Conservation (phyloP, 805 yeast genomes). For the Nakazawaea pomicola region DNA sequence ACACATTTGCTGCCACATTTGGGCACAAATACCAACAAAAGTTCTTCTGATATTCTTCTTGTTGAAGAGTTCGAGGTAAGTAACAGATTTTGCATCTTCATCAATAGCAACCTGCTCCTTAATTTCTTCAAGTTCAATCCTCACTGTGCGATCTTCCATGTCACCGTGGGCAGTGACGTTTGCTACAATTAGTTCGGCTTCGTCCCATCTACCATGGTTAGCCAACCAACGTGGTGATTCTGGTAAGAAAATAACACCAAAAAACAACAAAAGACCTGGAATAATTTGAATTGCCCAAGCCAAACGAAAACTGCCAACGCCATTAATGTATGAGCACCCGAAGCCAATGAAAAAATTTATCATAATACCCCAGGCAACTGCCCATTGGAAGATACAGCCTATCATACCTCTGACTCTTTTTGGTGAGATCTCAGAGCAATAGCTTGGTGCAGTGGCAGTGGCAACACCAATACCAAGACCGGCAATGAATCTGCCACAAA, state of each 20-base stretch:
- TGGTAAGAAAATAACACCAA: constrained; percentile 38
- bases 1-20: constrained; percentile 58
- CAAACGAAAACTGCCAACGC: constrained; percentile 31
- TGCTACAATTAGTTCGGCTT: constrained; percentile 37
- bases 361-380: constrained; percentile 59
- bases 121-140: constrained; percentile 53
- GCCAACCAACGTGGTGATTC: constrained; percentile 50
- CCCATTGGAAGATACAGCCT: constrained; percentile 58
- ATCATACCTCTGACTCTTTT: constrained; percentile 54
- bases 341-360: constrained; percentile 49
- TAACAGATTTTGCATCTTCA: constrained; percentile 39
- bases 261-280: constrained; percentile 38
- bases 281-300: constrained; percentile 45
- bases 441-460: constrained; percentile 63
- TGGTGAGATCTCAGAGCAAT: constrained; percentile 60
- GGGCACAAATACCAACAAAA: constrained; percentile 45
- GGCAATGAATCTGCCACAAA: constrained; percentile 52
- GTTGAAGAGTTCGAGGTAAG: constrained; percentile 45
- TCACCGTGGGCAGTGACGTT: constrained; percentile 36
- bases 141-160: constrained; percentile 39
- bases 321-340: constrained; percentile 23
- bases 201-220: constrained; percentile 38
- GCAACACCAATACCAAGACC: constrained; percentile 66
- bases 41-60: constrained; percentile 47
- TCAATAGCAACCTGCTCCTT: constrained; percentile 51